These are phyloP conservation scores for Tricholoma sp. DNA, from an alignment of 768 basidiomycete genomes.

Conservation along the genomic window DNA sequence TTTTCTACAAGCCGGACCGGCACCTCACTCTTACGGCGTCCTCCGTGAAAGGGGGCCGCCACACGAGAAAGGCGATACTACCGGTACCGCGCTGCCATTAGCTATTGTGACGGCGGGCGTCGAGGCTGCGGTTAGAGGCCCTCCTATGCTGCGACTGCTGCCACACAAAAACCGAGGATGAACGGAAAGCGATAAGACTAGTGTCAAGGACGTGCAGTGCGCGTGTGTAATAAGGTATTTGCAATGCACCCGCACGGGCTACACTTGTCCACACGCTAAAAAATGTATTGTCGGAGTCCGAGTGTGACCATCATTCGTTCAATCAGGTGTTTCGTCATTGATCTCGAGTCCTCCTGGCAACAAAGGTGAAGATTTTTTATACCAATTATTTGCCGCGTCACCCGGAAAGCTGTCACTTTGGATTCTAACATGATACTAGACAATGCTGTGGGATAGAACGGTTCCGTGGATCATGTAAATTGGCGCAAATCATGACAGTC, in stretches of 20 bases:
- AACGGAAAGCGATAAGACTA: no score
- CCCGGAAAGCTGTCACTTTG: background rate
- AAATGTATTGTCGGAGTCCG: background rate
- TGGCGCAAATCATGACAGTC: background rate
- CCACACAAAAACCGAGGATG: no score
- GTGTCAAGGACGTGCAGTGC: no score
- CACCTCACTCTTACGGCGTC: background rate
- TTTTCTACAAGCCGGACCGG: background rate
- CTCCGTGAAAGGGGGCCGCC: background rate
- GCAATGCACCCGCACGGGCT: background rate
- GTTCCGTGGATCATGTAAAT: background rate
- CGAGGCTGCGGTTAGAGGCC: no score
- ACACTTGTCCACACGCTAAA: background rate
- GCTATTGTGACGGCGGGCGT: no score
- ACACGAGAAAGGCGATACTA: no score
- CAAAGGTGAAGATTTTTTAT: background rate
- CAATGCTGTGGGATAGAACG: no score
- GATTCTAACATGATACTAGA: no score
- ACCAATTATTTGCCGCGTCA: background rate
- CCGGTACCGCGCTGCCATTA: no score
- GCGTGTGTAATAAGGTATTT: no score
- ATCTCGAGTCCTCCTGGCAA: background rate
- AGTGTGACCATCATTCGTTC: slow-evolving; percentile 1
- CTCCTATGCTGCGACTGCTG: no score
- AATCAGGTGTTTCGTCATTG: background rate